A percentile compares a stretch with the other conserved stretches of the same genome.
These are phyloP conservation scores for Eucalyptus curtisii DNA, from an alignment of 345 rosid genomes.

Conservation along the genomic window DNA sequence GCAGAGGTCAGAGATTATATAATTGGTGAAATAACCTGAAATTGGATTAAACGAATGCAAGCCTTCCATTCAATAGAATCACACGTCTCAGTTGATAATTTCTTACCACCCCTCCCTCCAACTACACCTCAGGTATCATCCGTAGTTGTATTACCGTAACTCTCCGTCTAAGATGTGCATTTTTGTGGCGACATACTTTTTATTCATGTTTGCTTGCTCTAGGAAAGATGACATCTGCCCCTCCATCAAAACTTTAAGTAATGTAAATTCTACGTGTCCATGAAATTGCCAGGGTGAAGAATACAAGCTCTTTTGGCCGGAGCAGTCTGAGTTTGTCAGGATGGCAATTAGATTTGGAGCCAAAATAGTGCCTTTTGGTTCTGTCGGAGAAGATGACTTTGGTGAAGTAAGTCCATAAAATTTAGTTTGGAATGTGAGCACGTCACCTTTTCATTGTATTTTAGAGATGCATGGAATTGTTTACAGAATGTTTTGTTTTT, in stretches of 20 bases:
- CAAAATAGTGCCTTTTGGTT: constrained; percentile 73
- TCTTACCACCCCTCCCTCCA: background rate
- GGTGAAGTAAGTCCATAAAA: constrained; percentile 27
- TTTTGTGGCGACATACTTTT: background rate
- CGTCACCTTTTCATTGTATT: background rate
- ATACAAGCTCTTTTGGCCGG: constrained; percentile 77
- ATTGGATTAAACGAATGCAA: background rate
- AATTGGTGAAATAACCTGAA: background rate
- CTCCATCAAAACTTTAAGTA: background rate
- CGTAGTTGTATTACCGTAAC: background rate
- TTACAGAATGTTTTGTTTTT: background rate
- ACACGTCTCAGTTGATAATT: background rate
- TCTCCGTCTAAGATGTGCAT: background rate
- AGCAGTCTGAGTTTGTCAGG: constrained; percentile 67
- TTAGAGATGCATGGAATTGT: background rate
- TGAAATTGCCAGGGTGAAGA: constrained; percentile 49
- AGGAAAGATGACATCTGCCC: background rate
- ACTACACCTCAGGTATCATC: background rate
- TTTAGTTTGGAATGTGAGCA: background rate
- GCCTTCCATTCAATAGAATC: background rate
- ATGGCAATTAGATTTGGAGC: constrained; percentile 86
- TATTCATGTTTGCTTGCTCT: background rate
- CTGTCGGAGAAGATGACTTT: constrained; percentile 66
- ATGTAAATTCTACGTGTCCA: background rate
- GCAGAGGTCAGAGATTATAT: background rate